Percentiles rank a stretch among this genome's conserved stretches.
These are phyloP conservation scores for Lactifluus volemus DNA, from an alignment of 768 basidiomycete genomes.

Conservation along the genomic window DNA sequence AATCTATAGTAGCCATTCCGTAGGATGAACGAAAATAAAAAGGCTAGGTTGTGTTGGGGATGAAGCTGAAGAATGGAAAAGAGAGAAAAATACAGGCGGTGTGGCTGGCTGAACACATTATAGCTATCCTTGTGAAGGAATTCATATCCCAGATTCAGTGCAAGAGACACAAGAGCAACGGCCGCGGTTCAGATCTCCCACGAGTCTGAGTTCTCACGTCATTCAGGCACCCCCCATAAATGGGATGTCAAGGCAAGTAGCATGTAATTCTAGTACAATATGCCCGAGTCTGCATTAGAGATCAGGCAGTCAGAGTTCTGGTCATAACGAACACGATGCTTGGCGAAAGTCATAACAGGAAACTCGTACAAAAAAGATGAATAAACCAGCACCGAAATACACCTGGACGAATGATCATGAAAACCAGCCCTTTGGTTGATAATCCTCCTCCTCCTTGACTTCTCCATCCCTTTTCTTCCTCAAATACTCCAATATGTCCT, in stretches of 20 bases:
- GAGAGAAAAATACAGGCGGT: not conserved
- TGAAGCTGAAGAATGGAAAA: not conserved
- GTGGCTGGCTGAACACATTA: not conserved
- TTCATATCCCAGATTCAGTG: not conserved
- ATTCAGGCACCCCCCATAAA: not conserved
- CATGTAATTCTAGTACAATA: not conserved
- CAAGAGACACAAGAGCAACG: not conserved
- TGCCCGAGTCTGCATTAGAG: not conserved
- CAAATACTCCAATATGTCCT: constrained; percentile 52
- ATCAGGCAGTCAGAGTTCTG: not conserved
- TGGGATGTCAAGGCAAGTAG: too few species aligned
- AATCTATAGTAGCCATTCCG: not conserved
- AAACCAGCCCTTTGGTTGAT: constrained; percentile 51
- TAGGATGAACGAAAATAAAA: not conserved
- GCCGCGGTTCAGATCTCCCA: not conserved
- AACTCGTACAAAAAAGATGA: not conserved
- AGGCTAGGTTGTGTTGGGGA: not conserved
- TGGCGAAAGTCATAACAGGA: not conserved
- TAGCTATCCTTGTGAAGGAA: not conserved
- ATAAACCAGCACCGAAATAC: not conserved
- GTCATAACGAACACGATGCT: not conserved
- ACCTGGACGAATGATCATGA: constrained; percentile 23
- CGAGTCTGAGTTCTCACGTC: not conserved
- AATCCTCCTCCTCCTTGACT: constrained; percentile 33
- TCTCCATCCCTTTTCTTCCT: constrained; percentile 64